phyloP scores from a whole-genome alignment of 139 green algal species.

The Chlorella sp. region DNA sequence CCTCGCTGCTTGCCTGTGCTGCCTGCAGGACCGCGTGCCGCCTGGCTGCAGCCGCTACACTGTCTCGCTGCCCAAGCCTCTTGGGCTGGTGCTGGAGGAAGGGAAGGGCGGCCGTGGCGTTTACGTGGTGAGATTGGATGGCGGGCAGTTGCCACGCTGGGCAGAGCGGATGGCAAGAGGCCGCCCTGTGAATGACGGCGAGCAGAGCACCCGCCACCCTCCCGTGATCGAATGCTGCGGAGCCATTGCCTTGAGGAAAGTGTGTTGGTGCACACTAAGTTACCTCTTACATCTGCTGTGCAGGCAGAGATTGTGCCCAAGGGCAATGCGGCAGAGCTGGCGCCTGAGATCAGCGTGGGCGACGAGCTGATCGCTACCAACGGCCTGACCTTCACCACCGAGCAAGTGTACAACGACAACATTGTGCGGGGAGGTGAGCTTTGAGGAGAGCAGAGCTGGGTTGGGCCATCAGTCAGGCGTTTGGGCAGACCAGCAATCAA shows the following conservation, averaged over 20 bases:
- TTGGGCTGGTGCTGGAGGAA: slow-evolving; percentile 58
- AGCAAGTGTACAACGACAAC: slow-evolving; percentile 42
- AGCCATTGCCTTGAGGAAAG: too few relatives aligned
- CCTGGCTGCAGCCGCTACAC: slow-evolving; percentile 48
- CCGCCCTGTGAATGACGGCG: too few relatives aligned
- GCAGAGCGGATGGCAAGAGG: too few relatives aligned
- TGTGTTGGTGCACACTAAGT: too few relatives aligned
- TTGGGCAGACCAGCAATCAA: background rate
- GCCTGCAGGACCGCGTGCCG: slow-evolving; percentile 37
- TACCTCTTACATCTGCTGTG: background rate
- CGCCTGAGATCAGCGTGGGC: slow-evolving; percentile 39
- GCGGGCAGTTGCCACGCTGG: too few relatives aligned
- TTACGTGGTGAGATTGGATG: slow-evolving; percentile 18
- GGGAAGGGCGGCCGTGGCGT: slow-evolving; percentile 28
- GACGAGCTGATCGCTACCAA: slow-evolving; percentile 50
- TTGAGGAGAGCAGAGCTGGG: too few relatives aligned
- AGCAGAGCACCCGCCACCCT: too few relatives aligned
- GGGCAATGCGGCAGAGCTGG: slow-evolving; percentile 35
- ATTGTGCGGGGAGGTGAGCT: slow-evolving; percentile 38
- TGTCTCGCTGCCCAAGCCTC: slow-evolving; percentile 49
- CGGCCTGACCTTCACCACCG: slow-evolving; percentile 42
- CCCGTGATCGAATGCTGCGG: too few relatives aligned
- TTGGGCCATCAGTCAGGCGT: too few relatives aligned
- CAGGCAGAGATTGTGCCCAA: slow-evolving; percentile 43
- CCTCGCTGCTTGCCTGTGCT: background rate